phyloP scores from a whole-genome alignment of 306 rosid species.

The Castanospermum australe region DNA sequence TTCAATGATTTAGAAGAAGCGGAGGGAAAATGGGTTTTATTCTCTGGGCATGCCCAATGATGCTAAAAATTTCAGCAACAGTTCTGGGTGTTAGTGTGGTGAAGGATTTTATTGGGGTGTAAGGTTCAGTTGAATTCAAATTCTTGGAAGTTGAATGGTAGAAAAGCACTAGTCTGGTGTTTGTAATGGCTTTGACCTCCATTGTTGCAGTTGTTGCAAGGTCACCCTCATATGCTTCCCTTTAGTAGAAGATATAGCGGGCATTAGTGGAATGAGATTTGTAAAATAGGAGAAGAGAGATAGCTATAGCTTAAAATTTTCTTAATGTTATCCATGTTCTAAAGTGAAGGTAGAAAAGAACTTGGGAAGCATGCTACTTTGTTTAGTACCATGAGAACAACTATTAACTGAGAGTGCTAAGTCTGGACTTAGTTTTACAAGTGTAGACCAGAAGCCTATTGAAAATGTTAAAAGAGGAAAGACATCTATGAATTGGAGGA shows the following conservation, averaged over 20 bases:
- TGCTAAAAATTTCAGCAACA: conserved; percentile 32
- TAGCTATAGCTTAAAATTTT: conserved; percentile 14
- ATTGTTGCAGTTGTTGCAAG: conserved; percentile 52
- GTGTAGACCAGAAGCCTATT: conserved; percentile 7
- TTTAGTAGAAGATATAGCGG: conserved; percentile 35
- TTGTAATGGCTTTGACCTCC: conserved; percentile 27
- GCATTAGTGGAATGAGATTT: conserved; percentile 15
- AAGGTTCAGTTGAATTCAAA: conserved; percentile 41
- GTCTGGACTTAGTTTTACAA: conserved; percentile 23
- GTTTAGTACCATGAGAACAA: conserved; percentile 18
- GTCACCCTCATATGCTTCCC: conserved; percentile 59
- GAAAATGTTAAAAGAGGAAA: conserved; percentile 40
- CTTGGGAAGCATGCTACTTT: conserved; percentile 20
- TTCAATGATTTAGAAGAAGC: conserved; percentile 49
- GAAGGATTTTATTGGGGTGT: conserved; percentile 33
- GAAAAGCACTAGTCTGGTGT: conserved; percentile 6
- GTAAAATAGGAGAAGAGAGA: conserved; percentile 30
- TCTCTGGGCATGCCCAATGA: conserved; percentile 25
- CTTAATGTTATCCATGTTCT: neutral
- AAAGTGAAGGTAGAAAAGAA: conserved; percentile 27
- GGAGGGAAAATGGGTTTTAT: conserved; percentile 14
- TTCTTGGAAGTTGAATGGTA: conserved; percentile 29
- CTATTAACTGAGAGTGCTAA: neutral
- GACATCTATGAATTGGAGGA: conserved; percentile 55
- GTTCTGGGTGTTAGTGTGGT: conserved; percentile 36